Percentiles rank a stretch among this genome's conserved stretches.
Conservation (phyloP, 1,139 yeast species). For the Sporopachydermia cereana region DNA sequence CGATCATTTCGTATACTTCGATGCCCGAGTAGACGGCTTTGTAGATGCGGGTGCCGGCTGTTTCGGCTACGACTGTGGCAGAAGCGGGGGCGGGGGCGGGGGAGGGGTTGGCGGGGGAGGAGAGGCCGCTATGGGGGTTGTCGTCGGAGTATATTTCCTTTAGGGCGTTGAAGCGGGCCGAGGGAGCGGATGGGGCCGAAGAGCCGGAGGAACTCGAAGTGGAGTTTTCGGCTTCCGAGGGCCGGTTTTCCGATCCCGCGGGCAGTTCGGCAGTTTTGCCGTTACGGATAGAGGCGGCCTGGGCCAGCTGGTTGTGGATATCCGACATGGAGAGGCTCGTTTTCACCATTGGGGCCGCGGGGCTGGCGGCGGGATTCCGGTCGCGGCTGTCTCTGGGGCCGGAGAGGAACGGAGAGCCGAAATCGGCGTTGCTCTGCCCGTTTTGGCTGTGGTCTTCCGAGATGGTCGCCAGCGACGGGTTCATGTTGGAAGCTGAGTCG, state of each 20-base stretch:
- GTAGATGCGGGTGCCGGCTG: conserved; percentile 17
- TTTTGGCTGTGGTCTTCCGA: too few species aligned
- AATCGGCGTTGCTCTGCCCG: not conserved
- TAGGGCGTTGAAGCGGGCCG: not conserved
- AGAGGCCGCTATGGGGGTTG: not conserved
- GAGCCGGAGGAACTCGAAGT: not conserved
- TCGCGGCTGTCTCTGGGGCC: too few species aligned
- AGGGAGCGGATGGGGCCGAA: not conserved
- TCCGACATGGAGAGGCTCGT: conserved; percentile 2
- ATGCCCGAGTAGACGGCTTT: conserved; percentile 3
- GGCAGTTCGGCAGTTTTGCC: not conserved
- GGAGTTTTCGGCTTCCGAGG: not conserved
- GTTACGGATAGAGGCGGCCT: not conserved
- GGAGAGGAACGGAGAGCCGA: not conserved
- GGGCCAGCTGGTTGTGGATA: conserved; percentile 3
- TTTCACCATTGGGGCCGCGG: not conserved
- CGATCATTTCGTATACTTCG: conserved; percentile 5
- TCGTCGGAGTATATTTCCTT: not conserved
- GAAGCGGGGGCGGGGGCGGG: not conserved
- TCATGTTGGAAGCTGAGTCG: too few species aligned
- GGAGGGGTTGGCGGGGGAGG: not conserved
- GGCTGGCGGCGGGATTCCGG: too few species aligned
- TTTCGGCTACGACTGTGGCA: not conserved
- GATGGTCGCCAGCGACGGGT: too few species aligned
- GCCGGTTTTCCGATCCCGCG: not conserved